Base-by-base conservation (phyloP, 2,329 filamentous ascomycete species). In the Diaporthe australafricana region DNA sequence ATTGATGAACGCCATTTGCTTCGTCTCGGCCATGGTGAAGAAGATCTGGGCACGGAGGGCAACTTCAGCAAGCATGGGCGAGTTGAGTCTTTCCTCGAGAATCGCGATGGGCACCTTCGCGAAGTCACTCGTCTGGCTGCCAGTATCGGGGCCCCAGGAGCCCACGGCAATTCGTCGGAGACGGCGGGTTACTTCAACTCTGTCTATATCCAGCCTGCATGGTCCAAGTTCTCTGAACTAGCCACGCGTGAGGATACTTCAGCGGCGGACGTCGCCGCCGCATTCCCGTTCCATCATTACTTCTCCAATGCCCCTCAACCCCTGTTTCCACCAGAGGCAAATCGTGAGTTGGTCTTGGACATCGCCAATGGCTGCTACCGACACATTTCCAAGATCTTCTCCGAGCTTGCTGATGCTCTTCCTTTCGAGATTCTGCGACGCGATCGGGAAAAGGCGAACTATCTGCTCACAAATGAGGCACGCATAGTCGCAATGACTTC, bases 401-500 rank as follows among this genome's bases (percentile, higher is more conserved):
- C 93, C 0, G 95, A 98, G 80, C 87, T 99, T 60, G 94, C 95
- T 75, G 95, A 98, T 79, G 96, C 97, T 56, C 89, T 95, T 76
- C 97, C 96, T 0, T 99, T 99, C 78, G 96, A 99, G 83, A 95
- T 99, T 65, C 84, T 99, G 70, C 91, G 95, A 66, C 92, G 93
- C 70, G 93, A 95, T 75, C 91, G 93, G 45, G 96, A 99, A 80
- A 98, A 97, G 84, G 93, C 95, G 66, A 98, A 98, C 81, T 99
- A 99, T 79, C 90, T 99, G 7, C 89, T 99, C 42, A 93, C 95
- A 7, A 98, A 95, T 78, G 96, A 98, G 82, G 97, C 97, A n/a
- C 92, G 96, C 45, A 96, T 99, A 74, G 92, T 99, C 75, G 97
- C 96, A 71, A 99, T 99, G 97, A 99, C 96, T 22, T 97, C 95